phyloP scores from a whole-genome alignment of 2,329 filamentous ascomycete species.

The Alternaria arbusti region DNA sequence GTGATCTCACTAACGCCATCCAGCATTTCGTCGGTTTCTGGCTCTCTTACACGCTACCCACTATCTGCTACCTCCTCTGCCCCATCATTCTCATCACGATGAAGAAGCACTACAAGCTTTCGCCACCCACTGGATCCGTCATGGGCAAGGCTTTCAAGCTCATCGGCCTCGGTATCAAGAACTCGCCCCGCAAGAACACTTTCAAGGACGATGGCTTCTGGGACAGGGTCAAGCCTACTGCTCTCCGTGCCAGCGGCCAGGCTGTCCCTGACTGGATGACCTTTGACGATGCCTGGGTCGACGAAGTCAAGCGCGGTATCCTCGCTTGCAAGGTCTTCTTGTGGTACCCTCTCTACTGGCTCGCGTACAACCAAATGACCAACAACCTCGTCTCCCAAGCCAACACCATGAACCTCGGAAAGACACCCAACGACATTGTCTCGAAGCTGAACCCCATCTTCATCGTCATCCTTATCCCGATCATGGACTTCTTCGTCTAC shows the following conservation, averaged over 20 bases:
- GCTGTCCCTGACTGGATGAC: conserved; percentile 74
- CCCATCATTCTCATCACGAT: conserved; percentile 64
- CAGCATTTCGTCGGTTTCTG: conserved; percentile 64
- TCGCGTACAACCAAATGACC: conserved; percentile 54
- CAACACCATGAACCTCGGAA: conserved; percentile 69
- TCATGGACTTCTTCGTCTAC: conserved; percentile 71
- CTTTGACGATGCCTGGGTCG: conserved; percentile 80
- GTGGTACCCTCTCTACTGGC: conserved; percentile 63
- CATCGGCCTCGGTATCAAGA: conserved; percentile 56
- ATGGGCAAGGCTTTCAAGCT: conserved; percentile 70
- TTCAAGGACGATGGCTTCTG: conserved; percentile 57
- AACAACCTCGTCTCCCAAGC: conserved; percentile 73
- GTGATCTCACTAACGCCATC: neutral
- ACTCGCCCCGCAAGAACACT: conserved; percentile 27
- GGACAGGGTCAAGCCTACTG: conserved; percentile 67
- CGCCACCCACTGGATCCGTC: conserved; percentile 74
- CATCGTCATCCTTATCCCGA: conserved; percentile 68
- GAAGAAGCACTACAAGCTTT: conserved; percentile 69
- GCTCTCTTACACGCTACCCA: conserved; percentile 73
- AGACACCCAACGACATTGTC: conserved; percentile 78
- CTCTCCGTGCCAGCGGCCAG: conserved; percentile 41
- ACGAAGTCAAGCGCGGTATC: conserved; percentile 71
- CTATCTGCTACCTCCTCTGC: conserved; percentile 66
- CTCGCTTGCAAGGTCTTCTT: conserved; percentile 52
- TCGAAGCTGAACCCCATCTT: conserved; percentile 79